Base-by-base conservation (phyloP, 371 early-diverging fungal species). In the Actinomortierella ambigua region DNA sequence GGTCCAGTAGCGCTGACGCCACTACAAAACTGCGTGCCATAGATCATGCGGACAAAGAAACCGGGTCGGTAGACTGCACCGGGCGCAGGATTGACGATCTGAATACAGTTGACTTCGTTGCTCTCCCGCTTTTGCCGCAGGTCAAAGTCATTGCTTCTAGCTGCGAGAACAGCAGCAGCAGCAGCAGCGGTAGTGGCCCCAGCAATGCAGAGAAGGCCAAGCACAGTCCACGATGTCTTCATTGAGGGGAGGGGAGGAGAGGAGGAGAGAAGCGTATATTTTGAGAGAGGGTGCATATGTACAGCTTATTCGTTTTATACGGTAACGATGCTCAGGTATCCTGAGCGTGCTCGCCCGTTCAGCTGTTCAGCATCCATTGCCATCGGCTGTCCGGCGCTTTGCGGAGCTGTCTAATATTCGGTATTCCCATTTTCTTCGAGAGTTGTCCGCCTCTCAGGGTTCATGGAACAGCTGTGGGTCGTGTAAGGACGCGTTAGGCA, bases 61-160 rank as follows among this genome's bases (percentile, higher is more conserved):
- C 65, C 70, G 26, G 65, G 65, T 18, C 47, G 54, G 41, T 61
- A 69, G 0, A 57, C 27, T 17, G 65, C 62, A 13, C 65, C 66
- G 14, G 65, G 55, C 1, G 65, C 20, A 9, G 69, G 65, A 18
- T 59, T 64, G 29, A 60, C 24, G 53, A 69, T 61, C 22, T 54
- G 65, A 20, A 69, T 23, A 42, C 70, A 65, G 29, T 69, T 69
- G 34, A 69, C 24, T 24, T 69, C 65, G 50, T 69, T 51, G 26
- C 53, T 23, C 28, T 64, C 57, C 70, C 70, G 64, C 29, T 64
- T 64, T 49, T 69, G 65, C 20, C 57, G 56, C 8, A 47, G 57
- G 50, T 69, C 50, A 53, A 69, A 69, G 7, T 28, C 13, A 28
- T 27, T 2, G 39, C 44, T 43, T 0, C 63, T 54, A 28, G 50